These are phyloP conservation scores for Verticillium albo-atrum DNA, from an alignment of 2,329 filamentous ascomycete genomes.

Conservation along the genomic window DNA sequence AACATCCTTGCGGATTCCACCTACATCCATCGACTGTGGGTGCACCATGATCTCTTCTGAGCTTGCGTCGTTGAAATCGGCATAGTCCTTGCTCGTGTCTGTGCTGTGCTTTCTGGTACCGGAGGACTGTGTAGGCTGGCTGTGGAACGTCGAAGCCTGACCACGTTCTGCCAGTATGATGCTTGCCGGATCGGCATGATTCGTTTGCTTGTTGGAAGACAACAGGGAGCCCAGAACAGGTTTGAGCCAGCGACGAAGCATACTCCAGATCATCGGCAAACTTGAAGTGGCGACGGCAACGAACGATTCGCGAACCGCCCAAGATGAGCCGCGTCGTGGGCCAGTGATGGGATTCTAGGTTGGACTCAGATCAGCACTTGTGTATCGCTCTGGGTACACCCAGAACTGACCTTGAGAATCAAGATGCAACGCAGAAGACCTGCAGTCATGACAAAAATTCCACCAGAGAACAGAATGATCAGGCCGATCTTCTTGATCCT, in stretches of 20 bases:
- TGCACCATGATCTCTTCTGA: no score
- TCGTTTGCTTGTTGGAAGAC: no score
- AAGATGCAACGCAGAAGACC: constrained; percentile 28
- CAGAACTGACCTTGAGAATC: constrained; percentile 12
- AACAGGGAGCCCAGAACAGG: neutral
- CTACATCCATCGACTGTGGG: no score
- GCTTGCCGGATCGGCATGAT: no score
- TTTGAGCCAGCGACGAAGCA: constrained; percentile 5
- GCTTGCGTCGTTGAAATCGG: no score
- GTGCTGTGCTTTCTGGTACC: no score
- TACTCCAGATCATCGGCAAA: constrained; percentile 29
- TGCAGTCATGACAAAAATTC: constrained; percentile 34
- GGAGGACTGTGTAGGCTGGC: no score
- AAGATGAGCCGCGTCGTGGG: constrained; percentile 10
- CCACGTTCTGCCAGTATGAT: no score
- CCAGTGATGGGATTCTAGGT: constrained; percentile 8
- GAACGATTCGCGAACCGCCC: constrained; percentile 32
- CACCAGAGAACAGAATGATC: constrained; percentile 32
- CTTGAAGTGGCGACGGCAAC: constrained; percentile 33
- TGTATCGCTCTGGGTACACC: constrained; percentile 11
- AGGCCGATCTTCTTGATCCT: constrained; percentile 26
- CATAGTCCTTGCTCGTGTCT: no score
- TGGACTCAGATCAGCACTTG: neutral
- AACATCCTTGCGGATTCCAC: no score
- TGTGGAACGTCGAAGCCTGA: no score